These are phyloP conservation scores for Cercospora beticola DNA, from an alignment of 2,329 filamentous ascomycete species.

Conservation along the genomic window DNA sequence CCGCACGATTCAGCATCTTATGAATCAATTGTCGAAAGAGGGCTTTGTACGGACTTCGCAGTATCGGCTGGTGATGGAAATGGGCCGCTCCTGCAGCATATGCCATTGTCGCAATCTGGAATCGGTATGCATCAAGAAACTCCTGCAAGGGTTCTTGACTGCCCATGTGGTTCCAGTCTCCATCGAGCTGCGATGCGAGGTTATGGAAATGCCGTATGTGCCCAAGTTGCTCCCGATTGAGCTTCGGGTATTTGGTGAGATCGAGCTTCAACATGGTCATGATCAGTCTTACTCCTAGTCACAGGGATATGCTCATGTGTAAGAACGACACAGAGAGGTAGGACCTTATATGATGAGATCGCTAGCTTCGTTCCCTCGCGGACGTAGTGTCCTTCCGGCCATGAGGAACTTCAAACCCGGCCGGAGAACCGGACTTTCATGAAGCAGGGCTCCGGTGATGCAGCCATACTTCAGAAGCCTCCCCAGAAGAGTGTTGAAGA, in stretches of 20 bases:
- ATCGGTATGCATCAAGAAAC: slow-evolving; percentile 41
- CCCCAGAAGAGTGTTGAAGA: neutral
- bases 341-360: neutral
- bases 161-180: slow-evolving; percentile 39
- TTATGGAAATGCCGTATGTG: slow-evolving; percentile 44
- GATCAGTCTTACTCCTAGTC: neutral
- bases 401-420: neutral
- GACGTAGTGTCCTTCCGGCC: neutral
- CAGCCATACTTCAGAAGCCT: neutral
- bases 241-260: slow-evolving; percentile 18
- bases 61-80: slow-evolving; percentile 42
- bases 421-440: neutral
- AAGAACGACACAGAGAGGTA: neutral
- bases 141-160: slow-evolving; percentile 42
- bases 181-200: slow-evolving; percentile 33
- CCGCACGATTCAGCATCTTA: slow-evolving; percentile 46
- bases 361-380: neutral
- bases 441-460: neutral
- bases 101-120: slow-evolving; percentile 45
- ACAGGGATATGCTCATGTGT: neutral
- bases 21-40: slow-evolving; percentile 41
- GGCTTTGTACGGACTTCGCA: slow-evolving; percentile 39
- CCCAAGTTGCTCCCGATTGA: slow-evolving; percentile 33
- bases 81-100: slow-evolving; percentile 43
- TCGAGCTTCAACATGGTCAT: neutral